Percentiles rank a stretch among this genome's conserved stretches.
Evolutionary conservation across 192 early-diverging fungal genomes (phyloP).

Genomic region (Linnemannia exigua): DNA sequence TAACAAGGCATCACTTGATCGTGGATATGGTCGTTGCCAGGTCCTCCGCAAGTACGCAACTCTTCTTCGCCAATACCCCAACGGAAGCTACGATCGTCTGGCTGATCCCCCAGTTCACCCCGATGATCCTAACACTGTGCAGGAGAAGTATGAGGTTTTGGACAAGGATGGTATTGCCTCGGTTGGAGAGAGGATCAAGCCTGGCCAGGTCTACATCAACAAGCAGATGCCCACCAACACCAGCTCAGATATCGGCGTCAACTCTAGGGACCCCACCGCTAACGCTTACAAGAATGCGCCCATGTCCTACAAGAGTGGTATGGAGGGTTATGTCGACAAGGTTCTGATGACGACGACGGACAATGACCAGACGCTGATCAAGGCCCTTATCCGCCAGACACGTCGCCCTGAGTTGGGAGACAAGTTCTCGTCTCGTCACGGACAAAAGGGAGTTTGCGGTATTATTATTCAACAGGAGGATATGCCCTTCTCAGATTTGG

Average conservation of each 20-base stretch:
- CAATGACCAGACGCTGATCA: conserved; percentile 92
- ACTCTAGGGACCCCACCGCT: conserved; percentile 61
- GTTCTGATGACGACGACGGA: conserved; percentile 95
- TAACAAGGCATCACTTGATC: conserved; percentile 94
- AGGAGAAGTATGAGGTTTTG: conserved; percentile 75
- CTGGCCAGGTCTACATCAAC: conserved; percentile 83
- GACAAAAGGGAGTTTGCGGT: conserved; percentile 97
- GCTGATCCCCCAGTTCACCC: conserved; percentile 69
- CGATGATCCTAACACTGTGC: conserved; percentile 49
- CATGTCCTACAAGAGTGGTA: conserved; percentile 90
- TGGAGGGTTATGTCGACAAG: conserved; percentile 92
- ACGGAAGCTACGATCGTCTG: conserved; percentile 86
- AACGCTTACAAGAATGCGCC: conserved; percentile 78
- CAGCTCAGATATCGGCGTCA: conserved; percentile 66
- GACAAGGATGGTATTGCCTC: conserved; percentile 93
- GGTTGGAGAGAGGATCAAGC: conserved; percentile 83
- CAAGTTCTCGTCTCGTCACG: conserved; percentile 98
- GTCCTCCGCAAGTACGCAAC: conserved; percentile 91
- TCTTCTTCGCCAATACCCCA: conserved; percentile 91
- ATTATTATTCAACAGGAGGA: conserved; percentile 98
- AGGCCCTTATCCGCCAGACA: conserved; percentile 91
- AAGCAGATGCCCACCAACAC: conserved; percentile 91
- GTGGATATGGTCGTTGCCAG: conserved; percentile 96
- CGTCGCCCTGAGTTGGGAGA: conserved; percentile 97
- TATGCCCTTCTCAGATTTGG: conserved; percentile 95